These are phyloP conservation scores for Aspergillus sp. DNA, from an alignment of 2,329 filamentous ascomycete species.

Conservation along the genomic window DNA sequence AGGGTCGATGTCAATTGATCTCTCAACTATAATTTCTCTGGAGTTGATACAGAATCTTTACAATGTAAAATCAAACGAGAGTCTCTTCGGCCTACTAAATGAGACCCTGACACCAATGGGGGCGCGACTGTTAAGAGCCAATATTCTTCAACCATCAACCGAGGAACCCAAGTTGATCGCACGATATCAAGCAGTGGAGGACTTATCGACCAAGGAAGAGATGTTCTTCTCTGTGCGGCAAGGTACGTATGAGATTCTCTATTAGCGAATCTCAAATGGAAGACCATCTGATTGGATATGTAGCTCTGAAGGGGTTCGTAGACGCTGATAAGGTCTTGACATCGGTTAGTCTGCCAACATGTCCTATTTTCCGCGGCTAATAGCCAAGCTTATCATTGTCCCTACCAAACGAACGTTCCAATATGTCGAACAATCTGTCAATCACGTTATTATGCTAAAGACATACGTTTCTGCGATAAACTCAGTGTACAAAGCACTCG, in stretches of 20 bases:
- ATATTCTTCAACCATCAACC: constrained; percentile 85
- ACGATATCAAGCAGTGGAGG: constrained; percentile 80
- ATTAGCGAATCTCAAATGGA: neutral
- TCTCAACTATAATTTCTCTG: constrained; percentile 80
- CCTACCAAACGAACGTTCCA: constrained; percentile 65
- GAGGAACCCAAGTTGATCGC: constrained; percentile 64
- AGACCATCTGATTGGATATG: constrained; percentile 6
- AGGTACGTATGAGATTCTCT: constrained; percentile 46
- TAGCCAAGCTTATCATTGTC: constrained; percentile 69
- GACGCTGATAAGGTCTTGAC: constrained; percentile 81
- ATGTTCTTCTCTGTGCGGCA: constrained; percentile 77
- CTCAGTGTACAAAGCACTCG: constrained; percentile 67
- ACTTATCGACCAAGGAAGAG: constrained; percentile 77
- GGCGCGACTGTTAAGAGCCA: constrained; percentile 75
- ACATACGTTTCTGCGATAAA: constrained; percentile 70
- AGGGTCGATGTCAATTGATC: constrained; percentile 93
- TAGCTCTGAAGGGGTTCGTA: constrained; percentile 70
- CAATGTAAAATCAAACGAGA: constrained; percentile 74
- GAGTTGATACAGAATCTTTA: constrained; percentile 89
- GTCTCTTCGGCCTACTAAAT: constrained; percentile 81
- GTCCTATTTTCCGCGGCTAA: constrained; percentile 14
- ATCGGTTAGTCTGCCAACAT: constrained; percentile 51
- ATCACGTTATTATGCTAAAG: constrained; percentile 84
- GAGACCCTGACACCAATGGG: constrained; percentile 88
- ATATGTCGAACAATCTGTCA: constrained; percentile 76